phyloP scores from a whole-genome alignment of 2,329 filamentous ascomycete genomes.

The Cephalotrichum gorgonifer region DNA sequence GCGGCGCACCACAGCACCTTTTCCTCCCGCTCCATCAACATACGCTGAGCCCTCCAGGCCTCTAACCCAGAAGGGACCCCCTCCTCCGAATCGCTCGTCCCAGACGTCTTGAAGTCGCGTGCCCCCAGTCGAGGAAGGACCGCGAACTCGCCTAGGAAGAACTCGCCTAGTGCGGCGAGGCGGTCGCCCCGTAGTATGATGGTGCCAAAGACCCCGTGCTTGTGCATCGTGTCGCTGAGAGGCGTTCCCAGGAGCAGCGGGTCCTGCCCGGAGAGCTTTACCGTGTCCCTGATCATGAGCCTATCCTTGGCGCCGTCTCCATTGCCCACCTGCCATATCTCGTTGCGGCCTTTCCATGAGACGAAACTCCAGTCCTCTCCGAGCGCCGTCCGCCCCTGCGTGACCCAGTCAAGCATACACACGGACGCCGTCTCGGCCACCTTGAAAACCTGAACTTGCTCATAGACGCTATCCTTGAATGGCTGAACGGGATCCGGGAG shows the following conservation, averaged over 20 bases:
- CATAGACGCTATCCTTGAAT: conserved; percentile 73
- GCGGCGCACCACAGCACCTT: conserved; percentile 76
- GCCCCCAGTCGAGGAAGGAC: conserved; percentile 72
- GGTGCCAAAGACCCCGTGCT: conserved; percentile 70
- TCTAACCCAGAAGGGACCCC: conserved; percentile 16
- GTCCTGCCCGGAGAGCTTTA: conserved; percentile 57
- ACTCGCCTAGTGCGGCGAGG: conserved; percentile 55
- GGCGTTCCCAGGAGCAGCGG: conserved; percentile 26
- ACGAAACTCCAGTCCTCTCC: conserved; percentile 83
- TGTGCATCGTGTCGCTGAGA: conserved; percentile 57
- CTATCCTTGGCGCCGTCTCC: conserved; percentile 29
- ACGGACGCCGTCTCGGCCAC: conserved; percentile 49
- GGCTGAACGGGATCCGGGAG: conserved; percentile 92
- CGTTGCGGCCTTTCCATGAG: conserved; percentile 74
- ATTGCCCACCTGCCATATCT: conserved; percentile 54
- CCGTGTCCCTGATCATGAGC: conserved; percentile 74
- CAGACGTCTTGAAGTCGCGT: conserved; percentile 59
- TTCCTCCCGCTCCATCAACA: conserved; percentile 45
- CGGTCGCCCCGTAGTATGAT: conserved; percentile 69
- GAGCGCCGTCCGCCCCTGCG: conserved; percentile 70
- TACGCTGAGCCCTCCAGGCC: conserved; percentile 43
- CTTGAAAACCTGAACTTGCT: conserved; percentile 72
- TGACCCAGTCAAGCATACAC: conserved; percentile 90
- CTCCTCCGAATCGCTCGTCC: conserved; percentile 32
- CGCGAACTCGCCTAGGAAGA: conserved; percentile 72